These are phyloP conservation scores for Leonotis leonurus DNA, from an alignment of 257 asterid genomes.

Conservation along the genomic window DNA sequence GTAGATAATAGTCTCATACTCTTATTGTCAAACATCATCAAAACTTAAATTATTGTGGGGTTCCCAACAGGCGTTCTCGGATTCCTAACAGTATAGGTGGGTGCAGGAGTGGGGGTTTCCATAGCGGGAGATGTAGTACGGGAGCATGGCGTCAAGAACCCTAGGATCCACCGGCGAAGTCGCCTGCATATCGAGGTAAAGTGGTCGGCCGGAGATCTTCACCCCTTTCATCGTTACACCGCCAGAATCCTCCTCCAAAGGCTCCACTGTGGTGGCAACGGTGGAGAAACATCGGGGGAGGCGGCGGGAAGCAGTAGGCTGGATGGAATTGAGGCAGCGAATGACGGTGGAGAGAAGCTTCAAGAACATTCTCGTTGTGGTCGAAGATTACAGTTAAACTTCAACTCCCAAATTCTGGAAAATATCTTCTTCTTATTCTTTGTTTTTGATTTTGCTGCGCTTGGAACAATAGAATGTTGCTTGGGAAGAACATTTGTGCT, in stretches of 20 bases:
- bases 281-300: slow-evolving; percentile 35
- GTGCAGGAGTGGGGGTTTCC: slow-evolving; percentile 98
- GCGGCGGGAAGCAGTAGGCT: slow-evolving; percentile 11
- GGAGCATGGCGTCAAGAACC: slow-evolving; percentile 91
- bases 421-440: background rate
- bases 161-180: slow-evolving; percentile 96
- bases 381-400: slow-evolving; percentile 10
- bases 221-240: slow-evolving; percentile 84
- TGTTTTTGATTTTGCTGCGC: too few species aligned
- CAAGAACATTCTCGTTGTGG: slow-evolving; percentile 37
- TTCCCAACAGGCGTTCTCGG: slow-evolving; percentile 78
- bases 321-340: slow-evolving; percentile 42
- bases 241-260: slow-evolving; percentile 39
- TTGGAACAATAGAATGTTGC: too few species aligned
- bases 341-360: slow-evolving; percentile 45
- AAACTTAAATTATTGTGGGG: too few species aligned
- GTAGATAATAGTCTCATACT: too few species aligned
- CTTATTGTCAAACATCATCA: too few species aligned
- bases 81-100: slow-evolving; percentile 98
- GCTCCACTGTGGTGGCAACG: slow-evolving; percentile 42
- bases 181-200: slow-evolving; percentile 96
- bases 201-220: slow-evolving; percentile 84
- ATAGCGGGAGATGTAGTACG: slow-evolving; percentile 61
- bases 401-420: background rate
- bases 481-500: too few species aligned